Base-by-base conservation (phyloP, 2,329 filamentous ascomycete genomes). In the Madurella fahalii region DNA sequence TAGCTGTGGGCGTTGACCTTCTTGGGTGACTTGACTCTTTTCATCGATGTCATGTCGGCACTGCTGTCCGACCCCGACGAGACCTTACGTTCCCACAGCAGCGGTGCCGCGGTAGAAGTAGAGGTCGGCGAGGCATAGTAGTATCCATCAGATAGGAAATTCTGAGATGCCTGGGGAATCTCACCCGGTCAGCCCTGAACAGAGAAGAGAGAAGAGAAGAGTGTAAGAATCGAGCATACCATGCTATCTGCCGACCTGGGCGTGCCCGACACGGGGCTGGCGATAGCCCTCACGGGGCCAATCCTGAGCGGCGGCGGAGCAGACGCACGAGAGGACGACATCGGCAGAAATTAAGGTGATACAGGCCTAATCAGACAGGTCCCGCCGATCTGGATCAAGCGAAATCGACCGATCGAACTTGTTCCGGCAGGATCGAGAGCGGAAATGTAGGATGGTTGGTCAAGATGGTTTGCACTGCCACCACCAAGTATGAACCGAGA, bases 1-100 rank as follows among this genome's bases (percentile, higher is more conserved):
- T 78, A 77, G 37, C 78, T 81, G 66, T 80, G 74, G 41, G 76
- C 72, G 57, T 82, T 82, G 60, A 75, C 55, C 51, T 64, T 61
- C 20, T 53, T 61, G 13, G 51, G 52, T 2, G 56, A 49, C 18
- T 56, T 55, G 12, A 34, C 42, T 48, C 53, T 61, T 45, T 55
- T 61, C 51, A 17, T 44, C 17, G 34, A 46, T 30, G 34, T 42
- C 20, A 30, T 20, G n/a, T 11, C 52, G 31, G 40, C 41, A 34
- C 32, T 25, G 46, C 41, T 40, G 16, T 50, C 31, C 17, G 32
- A 41, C 9, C 47, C 47, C 8, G 40, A 40, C 50, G 49, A 34
- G 16, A 16, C 41, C 25, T 32, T 43, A 20, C 32, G 30, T 7
- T 18, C 16, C 32, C 53, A 47, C 37, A 47, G 30, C 42, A 56